These are phyloP conservation scores for Neurospora terricola DNA, from an alignment of 495 filamentous ascomycete genomes.

Conservation along the genomic window DNA sequence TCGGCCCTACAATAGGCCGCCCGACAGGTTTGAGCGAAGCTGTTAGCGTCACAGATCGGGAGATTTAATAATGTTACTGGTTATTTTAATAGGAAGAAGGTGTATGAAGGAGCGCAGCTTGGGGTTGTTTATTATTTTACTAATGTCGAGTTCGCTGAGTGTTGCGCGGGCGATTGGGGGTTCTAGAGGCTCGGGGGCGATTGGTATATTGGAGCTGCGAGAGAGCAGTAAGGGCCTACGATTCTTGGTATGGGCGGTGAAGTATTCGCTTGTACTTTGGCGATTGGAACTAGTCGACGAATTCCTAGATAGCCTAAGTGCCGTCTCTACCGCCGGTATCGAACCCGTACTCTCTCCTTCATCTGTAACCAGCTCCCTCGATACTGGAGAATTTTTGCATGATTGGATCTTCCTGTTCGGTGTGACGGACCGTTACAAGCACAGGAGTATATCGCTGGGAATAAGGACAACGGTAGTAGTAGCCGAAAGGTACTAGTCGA, in stretches of 20 bases:
- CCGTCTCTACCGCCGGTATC: slow-evolving; percentile 4
- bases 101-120: slow-evolving; percentile 48
- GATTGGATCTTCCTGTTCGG: slow-evolving; percentile 4
- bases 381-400: slow-evolving; percentile 17
- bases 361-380: slow-evolving; percentile 8
- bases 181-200: slow-evolving; percentile 25
- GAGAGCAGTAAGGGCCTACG: slow-evolving; percentile 9
- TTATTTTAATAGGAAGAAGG: not conserved
- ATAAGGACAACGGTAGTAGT: too few species aligned
- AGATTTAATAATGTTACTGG: not conserved
- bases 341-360: not conserved
- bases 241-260: slow-evolving; percentile 8
- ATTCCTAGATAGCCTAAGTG: slow-evolving; percentile 28
- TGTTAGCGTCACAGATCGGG: not conserved
- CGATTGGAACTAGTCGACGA: slow-evolving; percentile 19
- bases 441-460: too few species aligned
- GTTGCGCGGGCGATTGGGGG: slow-evolving; percentile 80
- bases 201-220: slow-evolving; percentile 5
- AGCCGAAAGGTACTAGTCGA: too few species aligned
- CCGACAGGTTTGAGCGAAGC: not conserved
- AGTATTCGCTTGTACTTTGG: slow-evolving; percentile 12
- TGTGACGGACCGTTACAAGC: too few species aligned
- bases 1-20: not conserved
- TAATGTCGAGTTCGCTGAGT: slow-evolving; percentile 79
- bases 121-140: slow-evolving; percentile 78